Conservation (phyloP, 306 rosid species). For the Sesbania bispinosa region DNA sequence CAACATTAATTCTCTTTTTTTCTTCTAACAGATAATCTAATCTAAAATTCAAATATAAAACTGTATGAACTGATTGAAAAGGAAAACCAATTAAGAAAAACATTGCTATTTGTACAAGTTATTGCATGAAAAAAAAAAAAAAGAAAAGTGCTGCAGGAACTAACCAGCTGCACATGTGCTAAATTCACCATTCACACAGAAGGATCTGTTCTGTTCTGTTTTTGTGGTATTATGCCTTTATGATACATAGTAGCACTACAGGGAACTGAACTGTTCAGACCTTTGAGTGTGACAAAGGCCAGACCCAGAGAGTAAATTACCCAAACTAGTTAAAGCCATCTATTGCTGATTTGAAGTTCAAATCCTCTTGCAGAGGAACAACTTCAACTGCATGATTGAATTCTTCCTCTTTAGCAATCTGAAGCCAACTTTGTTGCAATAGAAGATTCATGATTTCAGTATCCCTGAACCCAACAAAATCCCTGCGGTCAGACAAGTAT, state of each 20-base stretch:
- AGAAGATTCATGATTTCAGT: conserved; percentile 54
- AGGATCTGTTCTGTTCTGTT: too few species aligned
- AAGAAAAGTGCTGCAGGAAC: conserved; percentile 18
- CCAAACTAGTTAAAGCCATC: conserved; percentile 52
- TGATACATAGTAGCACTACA: too few species aligned
- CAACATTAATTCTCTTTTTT: background rate
- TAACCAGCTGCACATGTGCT: conserved; percentile 18
- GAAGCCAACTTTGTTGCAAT: conserved; percentile 54
- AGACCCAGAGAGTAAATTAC: too few species aligned
- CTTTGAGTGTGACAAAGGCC: too few species aligned
- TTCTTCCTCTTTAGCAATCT: conserved; percentile 55
- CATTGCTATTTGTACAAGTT: too few species aligned
- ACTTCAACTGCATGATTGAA: conserved; percentile 44
- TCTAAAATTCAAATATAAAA: background rate
- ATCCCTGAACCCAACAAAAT: conserved; percentile 44
- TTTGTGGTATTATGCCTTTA: conserved; percentile 13
- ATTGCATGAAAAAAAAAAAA: too few species aligned
- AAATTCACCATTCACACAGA: conserved; percentile 31
- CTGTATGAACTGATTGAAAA: background rate
- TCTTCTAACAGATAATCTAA: too few species aligned
- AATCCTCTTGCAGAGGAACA: conserved; percentile 49
- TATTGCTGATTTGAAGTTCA: too few species aligned
- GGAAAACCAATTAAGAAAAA: background rate
- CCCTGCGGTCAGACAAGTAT: background rate
- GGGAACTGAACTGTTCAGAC: too few species aligned